Conservation (phyloP, 2,329 filamentous ascomycete genomes). For the Trichophyton simii region DNA sequence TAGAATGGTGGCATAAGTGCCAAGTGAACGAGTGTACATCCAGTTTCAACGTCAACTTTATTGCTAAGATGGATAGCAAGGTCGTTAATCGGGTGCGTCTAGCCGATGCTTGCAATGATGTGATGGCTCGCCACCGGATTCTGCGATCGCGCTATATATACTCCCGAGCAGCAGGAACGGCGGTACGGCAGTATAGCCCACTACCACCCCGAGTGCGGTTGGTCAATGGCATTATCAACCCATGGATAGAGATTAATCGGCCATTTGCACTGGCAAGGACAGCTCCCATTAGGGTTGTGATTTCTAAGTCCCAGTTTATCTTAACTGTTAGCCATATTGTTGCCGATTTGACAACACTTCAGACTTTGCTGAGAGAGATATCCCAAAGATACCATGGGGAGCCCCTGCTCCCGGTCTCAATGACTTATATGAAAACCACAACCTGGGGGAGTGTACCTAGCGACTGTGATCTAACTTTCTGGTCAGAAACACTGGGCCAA, state of each 20-base stretch:
- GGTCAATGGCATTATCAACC: neutral
- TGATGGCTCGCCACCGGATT: neutral
- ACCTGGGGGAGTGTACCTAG: slow-evolving; percentile 4
- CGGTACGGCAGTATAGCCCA: neutral
- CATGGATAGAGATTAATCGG: neutral
- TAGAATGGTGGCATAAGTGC: neutral
- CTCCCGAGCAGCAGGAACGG: neutral
- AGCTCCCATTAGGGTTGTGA: slow-evolving; percentile 18
- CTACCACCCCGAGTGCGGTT: neutral
- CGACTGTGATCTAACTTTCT: neutral
- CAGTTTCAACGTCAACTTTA: neutral
- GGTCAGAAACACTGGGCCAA: neutral
- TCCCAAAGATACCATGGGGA: slow-evolving; percentile 13
- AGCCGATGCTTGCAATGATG: neutral
- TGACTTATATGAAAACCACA: slow-evolving; percentile 7
- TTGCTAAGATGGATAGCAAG: neutral
- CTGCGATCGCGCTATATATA: neutral
- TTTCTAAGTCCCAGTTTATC: slow-evolving; percentile 16
- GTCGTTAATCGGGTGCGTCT: neutral
- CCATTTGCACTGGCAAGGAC: slow-evolving; percentile 18
- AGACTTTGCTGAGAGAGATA: slow-evolving; percentile 19
- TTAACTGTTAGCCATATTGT: slow-evolving; percentile 24
- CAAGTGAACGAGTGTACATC: neutral
- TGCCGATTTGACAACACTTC: slow-evolving; percentile 22
- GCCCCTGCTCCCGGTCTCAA: neutral